Conservation (phyloP, 164 flowering plant genomes). For the Akebia trifoliata region DNA sequence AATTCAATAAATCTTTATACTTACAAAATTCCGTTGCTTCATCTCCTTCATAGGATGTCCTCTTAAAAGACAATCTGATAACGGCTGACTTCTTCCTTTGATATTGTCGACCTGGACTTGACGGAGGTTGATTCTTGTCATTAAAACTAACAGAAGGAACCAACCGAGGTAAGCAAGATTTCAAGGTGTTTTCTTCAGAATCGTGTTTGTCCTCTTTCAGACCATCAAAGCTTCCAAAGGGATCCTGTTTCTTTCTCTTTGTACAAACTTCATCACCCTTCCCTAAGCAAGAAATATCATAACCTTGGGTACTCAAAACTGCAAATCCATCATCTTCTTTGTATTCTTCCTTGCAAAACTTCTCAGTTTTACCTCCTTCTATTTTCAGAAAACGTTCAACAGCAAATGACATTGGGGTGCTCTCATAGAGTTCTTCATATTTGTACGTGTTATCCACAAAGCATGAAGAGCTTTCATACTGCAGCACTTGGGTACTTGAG, state of each 20-base stretch:
- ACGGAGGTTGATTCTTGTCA: conserved; percentile 44
- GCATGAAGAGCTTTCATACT: conserved; percentile 71
- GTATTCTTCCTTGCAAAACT: conserved; percentile 27
- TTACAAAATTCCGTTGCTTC: conserved; percentile 48
- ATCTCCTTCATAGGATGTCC: conserved; percentile 70
- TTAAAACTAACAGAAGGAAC: conserved; percentile 64
- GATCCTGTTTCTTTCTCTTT: conserved; percentile 44
- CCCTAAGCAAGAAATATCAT: conserved; percentile 39
- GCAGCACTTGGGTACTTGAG: conserved; percentile 61
- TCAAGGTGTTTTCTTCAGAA: conserved; percentile 34
- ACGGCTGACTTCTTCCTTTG: conserved; percentile 59
- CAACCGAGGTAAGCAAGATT: conserved; percentile 38
- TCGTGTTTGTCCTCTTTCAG: conserved; percentile 43
- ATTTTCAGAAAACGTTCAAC: conserved; percentile 42
- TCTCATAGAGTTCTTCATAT: conserved; percentile 58
- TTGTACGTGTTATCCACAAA: conserved; percentile 43
- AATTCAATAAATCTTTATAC: conserved; percentile 25
- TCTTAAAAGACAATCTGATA: conserved; percentile 73
- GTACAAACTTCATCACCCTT: conserved; percentile 44
- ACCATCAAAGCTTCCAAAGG: conserved; percentile 54
- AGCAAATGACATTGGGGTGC: too few species aligned
- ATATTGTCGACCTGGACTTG: conserved; percentile 27
- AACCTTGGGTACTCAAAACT: conserved; percentile 29
- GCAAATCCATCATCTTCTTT: conserved; percentile 31
- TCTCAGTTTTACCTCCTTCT: conserved; percentile 53